Conservation (phyloP, 371 early-diverging fungal species). For the Zopfochytrium polystomum region DNA sequence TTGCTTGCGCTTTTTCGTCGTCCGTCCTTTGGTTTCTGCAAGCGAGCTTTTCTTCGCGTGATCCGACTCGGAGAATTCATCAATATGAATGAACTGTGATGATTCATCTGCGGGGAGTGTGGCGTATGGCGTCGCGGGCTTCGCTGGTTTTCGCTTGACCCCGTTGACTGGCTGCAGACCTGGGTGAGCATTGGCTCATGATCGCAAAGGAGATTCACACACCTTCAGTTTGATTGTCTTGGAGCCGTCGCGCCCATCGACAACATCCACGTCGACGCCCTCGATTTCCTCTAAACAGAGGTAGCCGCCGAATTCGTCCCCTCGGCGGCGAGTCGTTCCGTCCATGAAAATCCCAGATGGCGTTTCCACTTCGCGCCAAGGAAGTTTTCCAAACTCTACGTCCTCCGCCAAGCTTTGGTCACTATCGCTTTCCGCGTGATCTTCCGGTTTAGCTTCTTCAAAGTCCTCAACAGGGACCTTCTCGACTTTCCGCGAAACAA, state of each 20-base stretch:
- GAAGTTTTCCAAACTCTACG: slow-evolving; percentile 9
- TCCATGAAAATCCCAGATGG: slow-evolving; percentile 6
- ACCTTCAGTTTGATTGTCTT: slow-evolving; percentile 72
- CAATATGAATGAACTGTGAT: slow-evolving; percentile 50
- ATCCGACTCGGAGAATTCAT: slow-evolving; percentile 54
- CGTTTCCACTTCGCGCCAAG: slow-evolving; percentile 16
- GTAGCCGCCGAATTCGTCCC: slow-evolving; percentile 64
- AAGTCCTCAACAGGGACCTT: too few relatives aligned
- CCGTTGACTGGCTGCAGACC: too few relatives aligned
- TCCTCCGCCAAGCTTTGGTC: too few relatives aligned
- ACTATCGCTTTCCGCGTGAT: too few relatives aligned
- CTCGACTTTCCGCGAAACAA: too few relatives aligned
- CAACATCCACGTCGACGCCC: slow-evolving; percentile 75
- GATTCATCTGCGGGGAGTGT: slow-evolving; percentile 52
- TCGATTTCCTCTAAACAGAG: slow-evolving; percentile 80
- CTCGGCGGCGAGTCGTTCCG: slow-evolving; percentile 11
- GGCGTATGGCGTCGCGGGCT: slow-evolving; percentile 45
- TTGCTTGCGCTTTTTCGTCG: not conserved
- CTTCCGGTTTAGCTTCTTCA: too few relatives aligned
- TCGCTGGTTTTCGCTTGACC: slow-evolving; percentile 13
- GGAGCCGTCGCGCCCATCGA: slow-evolving; percentile 60
- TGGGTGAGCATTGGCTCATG: not conserved
- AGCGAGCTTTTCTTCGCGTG: slow-evolving; percentile 22
- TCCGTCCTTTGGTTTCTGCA: too few relatives aligned
- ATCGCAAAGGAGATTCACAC: slow-evolving; percentile 7